Conservation (phyloP, 1,284 basidiomycete species). For the Sporisorium iseilematis-ciliati region DNA sequence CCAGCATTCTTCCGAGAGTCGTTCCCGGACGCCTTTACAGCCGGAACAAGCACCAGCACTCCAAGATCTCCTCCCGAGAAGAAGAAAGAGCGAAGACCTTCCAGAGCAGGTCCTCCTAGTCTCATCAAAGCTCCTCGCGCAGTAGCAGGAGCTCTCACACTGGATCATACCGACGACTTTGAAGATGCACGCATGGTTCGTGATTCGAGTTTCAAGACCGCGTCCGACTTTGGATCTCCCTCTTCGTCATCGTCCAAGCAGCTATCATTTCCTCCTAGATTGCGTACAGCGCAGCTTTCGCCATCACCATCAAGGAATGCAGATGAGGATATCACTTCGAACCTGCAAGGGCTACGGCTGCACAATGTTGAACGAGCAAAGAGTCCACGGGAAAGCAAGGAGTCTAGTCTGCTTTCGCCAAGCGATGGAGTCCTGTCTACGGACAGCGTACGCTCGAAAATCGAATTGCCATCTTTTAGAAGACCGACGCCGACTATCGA, state of each 20-base stretch:
- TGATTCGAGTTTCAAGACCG: constrained; percentile 27
- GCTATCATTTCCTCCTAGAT: constrained; percentile 20
- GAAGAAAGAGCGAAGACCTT: constrained; percentile 18
- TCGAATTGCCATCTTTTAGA: constrained; percentile 24
- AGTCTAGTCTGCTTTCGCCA: constrained; percentile 9
- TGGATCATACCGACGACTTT: constrained; percentile 22
- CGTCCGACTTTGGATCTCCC: constrained; percentile 28
- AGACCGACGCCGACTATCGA: constrained; percentile 40
- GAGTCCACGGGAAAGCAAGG: background rate
- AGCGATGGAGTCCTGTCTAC: constrained; percentile 2
- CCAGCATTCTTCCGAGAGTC: constrained; percentile 56
- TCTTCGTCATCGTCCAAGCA: constrained; percentile 24
- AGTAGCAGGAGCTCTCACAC: constrained; percentile 23
- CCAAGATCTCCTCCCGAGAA: constrained; percentile 1
- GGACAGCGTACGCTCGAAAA: constrained; percentile 12
- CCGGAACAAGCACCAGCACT: background rate
- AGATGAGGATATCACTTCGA: background rate
- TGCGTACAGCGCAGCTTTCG: background rate
- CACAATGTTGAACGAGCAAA: constrained; percentile 3
- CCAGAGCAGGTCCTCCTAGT: constrained; percentile 15
- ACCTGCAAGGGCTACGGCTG: constrained; percentile 11
- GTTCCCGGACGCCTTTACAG: constrained; percentile 34
- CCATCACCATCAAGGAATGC: background rate
- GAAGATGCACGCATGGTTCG: constrained; percentile 11
- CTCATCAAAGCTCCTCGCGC: constrained; percentile 33